These are phyloP conservation scores for Rickenella mellea DNA, from an alignment of 768 basidiomycete genomes.

Conservation along the genomic window DNA sequence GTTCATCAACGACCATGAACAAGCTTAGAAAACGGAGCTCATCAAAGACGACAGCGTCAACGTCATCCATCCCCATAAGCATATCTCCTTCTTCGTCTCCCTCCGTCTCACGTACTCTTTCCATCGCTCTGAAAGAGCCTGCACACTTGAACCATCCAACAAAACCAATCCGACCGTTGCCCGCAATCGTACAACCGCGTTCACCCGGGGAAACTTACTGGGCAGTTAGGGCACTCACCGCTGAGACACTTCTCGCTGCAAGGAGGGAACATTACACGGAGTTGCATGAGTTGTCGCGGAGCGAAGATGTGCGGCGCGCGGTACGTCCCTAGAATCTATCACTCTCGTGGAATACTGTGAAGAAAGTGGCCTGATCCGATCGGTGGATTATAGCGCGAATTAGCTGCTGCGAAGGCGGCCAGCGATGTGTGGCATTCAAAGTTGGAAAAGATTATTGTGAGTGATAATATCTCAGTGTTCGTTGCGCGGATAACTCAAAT, in stretches of 20 bases:
- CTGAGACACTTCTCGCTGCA: conserved; percentile 50
- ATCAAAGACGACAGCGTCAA: no score
- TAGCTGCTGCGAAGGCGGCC: conserved; percentile 25
- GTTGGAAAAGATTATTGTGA: conserved; percentile 45
- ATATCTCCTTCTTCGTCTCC: no score
- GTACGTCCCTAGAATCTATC: conserved; percentile 22
- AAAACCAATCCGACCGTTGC: no score
- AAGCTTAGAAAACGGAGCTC: no score
- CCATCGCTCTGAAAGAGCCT: no score
- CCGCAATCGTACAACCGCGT: conserved; percentile 14
- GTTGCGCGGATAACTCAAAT: background rate
- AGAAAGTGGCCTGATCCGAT: background rate
- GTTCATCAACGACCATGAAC: no score
- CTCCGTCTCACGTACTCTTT: no score
- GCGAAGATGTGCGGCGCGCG: conserved; percentile 36
- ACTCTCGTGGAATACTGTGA: background rate
- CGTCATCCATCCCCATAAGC: no score
- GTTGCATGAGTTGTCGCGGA: conserved; percentile 28
- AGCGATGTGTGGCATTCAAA: conserved; percentile 38
- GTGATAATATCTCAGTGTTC: conserved; percentile 12
- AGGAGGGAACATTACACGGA: conserved; percentile 40
- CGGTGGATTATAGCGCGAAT: conserved; percentile 29
- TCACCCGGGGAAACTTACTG: conserved; percentile 47
- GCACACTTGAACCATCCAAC: no score
- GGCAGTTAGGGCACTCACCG: conserved; percentile 55